Evolutionary conservation across 495 filamentous ascomycete genomes (phyloP), one percentile per base, ranked within the genome.

Genomic region (Talaromyces wortmannii): DNA sequence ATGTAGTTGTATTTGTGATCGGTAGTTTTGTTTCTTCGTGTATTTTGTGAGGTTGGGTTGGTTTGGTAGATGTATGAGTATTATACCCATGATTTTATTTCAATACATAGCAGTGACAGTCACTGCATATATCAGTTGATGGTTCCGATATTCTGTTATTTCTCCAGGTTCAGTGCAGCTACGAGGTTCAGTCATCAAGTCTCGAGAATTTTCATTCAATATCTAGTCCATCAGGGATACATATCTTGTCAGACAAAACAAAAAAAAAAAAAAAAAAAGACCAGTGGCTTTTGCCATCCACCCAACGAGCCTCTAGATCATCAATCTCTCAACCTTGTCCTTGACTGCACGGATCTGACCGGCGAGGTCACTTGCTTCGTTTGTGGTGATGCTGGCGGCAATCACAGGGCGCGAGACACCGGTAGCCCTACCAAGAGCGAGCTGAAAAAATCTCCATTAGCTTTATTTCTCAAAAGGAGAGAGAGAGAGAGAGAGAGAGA

Each of bases 241-340:
- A 23, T 23, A 23, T 23, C 36, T 13, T 40, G 36, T 10, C 36
- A 40, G 13, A 40, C 13, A 8, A 40, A 40, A 13, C 2, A 1
- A 10, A 40, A 13, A 40, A 40, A 10, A 40, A 40, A 8, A 40
- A 40, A 40, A 40, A 8, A 40, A 10, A 13, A 40, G 8, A 40
- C 13, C 13, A 8, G 13, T 40, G 23, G 23, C 23, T 4, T 23
- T 23, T 4, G 1, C 23, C 23, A 23, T 23, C 23, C 23, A 23
- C 23, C 23, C 23, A 23, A 23, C 23, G 1, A 23, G 1, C 42
- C 50, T 66, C 84, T 90, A 98, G 75, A 98, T 95, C 83, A 92
- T 90, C 53, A 97, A 80, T 63, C 94, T 82, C 79, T 98, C 94
- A 44, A 98, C 90, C 85, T 96, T 94, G 69, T 92, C 87, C 80